phyloP scores from a whole-genome alignment of 139 green algal genomes.

The Chlorella sp. region DNA sequence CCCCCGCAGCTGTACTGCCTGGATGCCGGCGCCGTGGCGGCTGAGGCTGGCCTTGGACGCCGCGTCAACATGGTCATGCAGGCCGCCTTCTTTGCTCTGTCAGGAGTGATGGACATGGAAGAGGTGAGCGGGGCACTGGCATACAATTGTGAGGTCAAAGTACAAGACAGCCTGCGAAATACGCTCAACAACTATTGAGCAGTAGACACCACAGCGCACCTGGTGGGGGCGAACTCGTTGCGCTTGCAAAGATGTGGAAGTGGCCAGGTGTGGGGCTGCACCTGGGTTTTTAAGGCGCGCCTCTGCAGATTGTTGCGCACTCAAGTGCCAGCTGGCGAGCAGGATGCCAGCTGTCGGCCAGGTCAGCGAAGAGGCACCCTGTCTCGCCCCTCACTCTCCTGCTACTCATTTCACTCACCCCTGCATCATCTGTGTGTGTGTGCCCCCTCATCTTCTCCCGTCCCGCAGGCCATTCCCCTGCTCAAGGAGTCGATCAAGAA shows the following conservation, averaged over 20 bases:
- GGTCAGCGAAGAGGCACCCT: background rate
- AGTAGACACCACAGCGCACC: too few species aligned
- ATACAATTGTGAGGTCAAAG: too few species aligned
- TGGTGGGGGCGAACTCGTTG: too few species aligned
- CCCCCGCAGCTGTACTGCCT: slow-evolving; percentile 47
- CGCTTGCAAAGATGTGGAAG: too few species aligned
- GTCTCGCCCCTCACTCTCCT: too few species aligned
- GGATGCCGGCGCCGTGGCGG: slow-evolving; percentile 52
- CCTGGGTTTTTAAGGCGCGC: too few species aligned
- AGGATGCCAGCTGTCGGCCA: too few species aligned
- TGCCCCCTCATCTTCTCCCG: background rate
- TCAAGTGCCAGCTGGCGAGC: too few species aligned
- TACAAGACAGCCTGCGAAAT: too few species aligned
- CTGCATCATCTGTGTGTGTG: background rate
- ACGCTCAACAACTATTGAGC: too few species aligned
- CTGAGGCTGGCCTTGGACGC: slow-evolving; percentile 56
- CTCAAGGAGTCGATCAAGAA: slow-evolving; percentile 71
- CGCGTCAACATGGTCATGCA: slow-evolving; percentile 76
- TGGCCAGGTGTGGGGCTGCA: too few species aligned
- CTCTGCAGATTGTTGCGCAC: too few species aligned
- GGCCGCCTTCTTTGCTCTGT: slow-evolving; percentile 69
- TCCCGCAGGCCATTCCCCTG: slow-evolving; percentile 51
- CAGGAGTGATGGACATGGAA: slow-evolving; percentile 57
- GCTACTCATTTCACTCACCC: background rate
- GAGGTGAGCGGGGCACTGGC: slow-evolving; percentile 28